Conservation (phyloP, 2,329 filamentous ascomycete species). For the Monosporascus sp. region DNA sequence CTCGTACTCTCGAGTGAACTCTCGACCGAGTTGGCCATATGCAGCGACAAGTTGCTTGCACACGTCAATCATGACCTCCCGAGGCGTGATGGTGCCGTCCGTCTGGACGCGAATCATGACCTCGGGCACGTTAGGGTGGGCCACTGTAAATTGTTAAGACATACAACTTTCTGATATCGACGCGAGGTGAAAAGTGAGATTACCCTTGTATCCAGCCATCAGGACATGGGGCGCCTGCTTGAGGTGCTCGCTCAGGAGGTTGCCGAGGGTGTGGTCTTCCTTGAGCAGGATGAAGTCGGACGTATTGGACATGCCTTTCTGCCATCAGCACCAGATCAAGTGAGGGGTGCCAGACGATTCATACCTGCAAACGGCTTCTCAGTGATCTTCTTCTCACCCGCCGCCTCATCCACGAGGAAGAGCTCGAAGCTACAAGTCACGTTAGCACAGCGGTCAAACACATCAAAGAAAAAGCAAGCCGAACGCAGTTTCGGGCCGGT, state of each 20-base stretch:
- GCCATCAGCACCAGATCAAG: not conserved
- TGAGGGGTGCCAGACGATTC: slow-evolving; percentile 27
- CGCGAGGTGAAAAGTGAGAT: slow-evolving; percentile 18
- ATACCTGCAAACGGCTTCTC: slow-evolving; percentile 84
- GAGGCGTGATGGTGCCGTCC: slow-evolving; percentile 81
- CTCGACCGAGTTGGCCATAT: slow-evolving; percentile 71
- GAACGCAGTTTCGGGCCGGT: not conserved
- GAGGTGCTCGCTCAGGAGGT: slow-evolving; percentile 80
- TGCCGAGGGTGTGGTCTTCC: slow-evolving; percentile 93
- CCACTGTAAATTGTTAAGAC: slow-evolving; percentile 33
- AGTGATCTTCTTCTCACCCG: slow-evolving; percentile 90
- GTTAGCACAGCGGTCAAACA: slow-evolving; percentile 10
- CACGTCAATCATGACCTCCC: slow-evolving; percentile 75
- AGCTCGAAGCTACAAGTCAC: slow-evolving; percentile 71
- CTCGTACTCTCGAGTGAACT: slow-evolving; percentile 91
- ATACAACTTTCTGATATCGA: slow-evolving; percentile 1
- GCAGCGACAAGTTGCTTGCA: slow-evolving; percentile 80
- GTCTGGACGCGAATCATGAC: slow-evolving; percentile 79
- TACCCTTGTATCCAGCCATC: slow-evolving; percentile 89
- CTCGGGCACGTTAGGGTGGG: slow-evolving; percentile 57
- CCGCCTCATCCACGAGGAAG: slow-evolving; percentile 66
- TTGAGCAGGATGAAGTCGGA: slow-evolving; percentile 93
- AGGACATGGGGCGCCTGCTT: slow-evolving; percentile 77
- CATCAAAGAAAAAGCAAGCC: not conserved
- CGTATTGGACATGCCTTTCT: slow-evolving; percentile 81